Evolutionary conservation across 148 eudicot genomes (phyloP), one percentile per base, ranked within the genome.

Genomic region (Amaranthus hypochondriacus): DNA sequence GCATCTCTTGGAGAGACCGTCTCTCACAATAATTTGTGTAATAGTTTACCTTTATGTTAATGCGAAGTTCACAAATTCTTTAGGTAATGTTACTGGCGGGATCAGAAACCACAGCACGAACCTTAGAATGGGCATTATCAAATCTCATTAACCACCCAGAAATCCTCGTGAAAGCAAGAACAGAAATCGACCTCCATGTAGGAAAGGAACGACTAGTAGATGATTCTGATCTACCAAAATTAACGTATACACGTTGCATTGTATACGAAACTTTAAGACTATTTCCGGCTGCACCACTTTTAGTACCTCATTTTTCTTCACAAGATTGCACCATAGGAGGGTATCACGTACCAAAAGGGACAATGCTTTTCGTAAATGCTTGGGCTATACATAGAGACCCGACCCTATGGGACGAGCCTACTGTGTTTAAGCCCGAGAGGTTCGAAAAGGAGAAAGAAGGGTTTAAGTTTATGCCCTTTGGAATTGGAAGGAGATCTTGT

Each of bases 381-480:
- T 81, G 83, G 83, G 80, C 83, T 3, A 4, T 81, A 4, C 83
- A 81, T 10, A 63, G 80, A 14, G 79, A 72, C 68, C 77, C 77
- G 28, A 9, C 10, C 0, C 54, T 73, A 3, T 81, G 84, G 84
- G 74, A 81, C 2, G 75, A 77, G 0, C 73, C 84, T 0, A 53
- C 28, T 4, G n/a, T 21, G 48, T 81, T 81, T 56, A 74, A 53
- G 54, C 84, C 84, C 4, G 81, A 81, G 55, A 74, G 81, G 71
- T 81, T 81, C 3, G 76, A 70, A 53, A 56, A 18, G 5, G 75
- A 47, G 66, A 65, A 56, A 43, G 80, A 77, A 13, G 78, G 78
- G 55, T 81, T 56, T n/a, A 78, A 51, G 63, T 77, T 50, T 62
- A 71, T 70, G 69, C 84, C 84, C 4, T 81, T 81, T 67, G 84